Evolutionary conservation across 345 rosid genomes (phyloP).

Genomic region (Combretum micranthum): DNA sequence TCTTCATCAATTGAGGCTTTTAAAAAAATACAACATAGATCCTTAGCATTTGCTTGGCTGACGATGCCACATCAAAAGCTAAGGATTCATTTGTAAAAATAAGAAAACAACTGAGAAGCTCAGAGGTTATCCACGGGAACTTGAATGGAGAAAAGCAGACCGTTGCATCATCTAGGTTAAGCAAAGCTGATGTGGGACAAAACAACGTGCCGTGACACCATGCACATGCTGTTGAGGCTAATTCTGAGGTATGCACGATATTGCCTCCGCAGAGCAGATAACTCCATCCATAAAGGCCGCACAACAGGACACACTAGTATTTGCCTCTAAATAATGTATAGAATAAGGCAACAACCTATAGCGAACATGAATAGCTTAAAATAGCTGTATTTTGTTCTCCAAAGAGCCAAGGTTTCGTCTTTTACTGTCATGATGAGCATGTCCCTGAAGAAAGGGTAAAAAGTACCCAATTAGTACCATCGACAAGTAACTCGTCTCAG

Average conservation of each 20-base stretch:
- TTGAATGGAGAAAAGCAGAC: slow-evolving; percentile 20
- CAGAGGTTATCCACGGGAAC: slow-evolving; percentile 22
- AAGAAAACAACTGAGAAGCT: slow-evolving; percentile 21
- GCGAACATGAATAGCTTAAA: slow-evolving; percentile 81
- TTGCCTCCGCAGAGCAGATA: too few species aligned
- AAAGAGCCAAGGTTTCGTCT: slow-evolving; percentile 94
- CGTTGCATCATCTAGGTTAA: slow-evolving; percentile 30
- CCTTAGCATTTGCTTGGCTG: slow-evolving; percentile 22
- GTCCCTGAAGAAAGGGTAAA: slow-evolving; percentile 93
- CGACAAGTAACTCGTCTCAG: slow-evolving; percentile 88
- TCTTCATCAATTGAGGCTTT: slow-evolving; percentile 74
- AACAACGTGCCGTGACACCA: slow-evolving; percentile 21
- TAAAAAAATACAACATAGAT: slow-evolving; percentile 64
- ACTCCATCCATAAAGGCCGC: slow-evolving; percentile 99
- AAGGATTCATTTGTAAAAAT: slow-evolving; percentile 19
- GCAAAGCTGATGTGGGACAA: slow-evolving; percentile 22
- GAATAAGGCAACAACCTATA: slow-evolving; percentile 84
- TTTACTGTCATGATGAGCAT: slow-evolving; percentile 96
- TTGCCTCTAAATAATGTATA: slow-evolving; percentile 96
- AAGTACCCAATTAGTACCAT: slow-evolving; percentile 99
- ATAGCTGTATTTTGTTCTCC: slow-evolving; percentile 81
- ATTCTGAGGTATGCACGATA: slow-evolving; percentile 23
- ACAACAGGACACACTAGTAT: slow-evolving; percentile 65
- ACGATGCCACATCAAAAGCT: slow-evolving; percentile 14
- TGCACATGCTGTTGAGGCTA: slow-evolving; percentile 18